Evolutionary conservation across 164 flowering plant genomes (phyloP), one percentile per base, ranked within the genome.

Genomic region (Akebia trifoliata): DNA sequence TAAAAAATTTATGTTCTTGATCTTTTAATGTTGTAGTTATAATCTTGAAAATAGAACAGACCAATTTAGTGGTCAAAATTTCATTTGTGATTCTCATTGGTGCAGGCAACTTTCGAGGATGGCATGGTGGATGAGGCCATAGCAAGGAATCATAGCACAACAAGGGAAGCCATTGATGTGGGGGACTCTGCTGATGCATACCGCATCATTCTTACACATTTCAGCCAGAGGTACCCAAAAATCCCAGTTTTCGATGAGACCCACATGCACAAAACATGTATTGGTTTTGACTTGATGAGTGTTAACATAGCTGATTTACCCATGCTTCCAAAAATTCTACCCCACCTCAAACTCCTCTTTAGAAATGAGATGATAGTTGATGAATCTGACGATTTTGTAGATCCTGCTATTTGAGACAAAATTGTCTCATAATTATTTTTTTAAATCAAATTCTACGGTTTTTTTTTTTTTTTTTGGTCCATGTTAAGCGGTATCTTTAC

Each of bases 81-180:
- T 15, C n/a, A 17, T 37, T 28, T 28, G 21, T 26, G 4, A 22
- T 24, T 22, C 24, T 20, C 17, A 17, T 52, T 63, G 12, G 45
- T 72, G 70, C 87, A 94, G 99, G 99, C 99, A 17, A 94, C 99
- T 29, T 94, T 94, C 68, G 99, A 94, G 80, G 97, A 94, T 53
- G 82, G 72, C 10, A 47, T 94, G 91, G 68, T 74, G 60, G 93
- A 90, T 0, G 99, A 94, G 55, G 99, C 99, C 10, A 65, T 87
- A 18, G 84, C 85, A 8, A 81, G 59, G 69, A 94, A 94, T 71
- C 99, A 93, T 77, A 93, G 99, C 81, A 90, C 97, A 28, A 93
- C 99, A 10, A 74, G 66, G 49, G 99, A 93, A 69, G 99, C 99
- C 10, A 69, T 93, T n/a, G 86, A 81, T 53, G 85, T 83, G 6